Evolutionary conservation across 192 early-diverging fungal species (phyloP), one percentile per base, ranked within the genome.

Genomic region (Spinellus fusiger): DNA sequence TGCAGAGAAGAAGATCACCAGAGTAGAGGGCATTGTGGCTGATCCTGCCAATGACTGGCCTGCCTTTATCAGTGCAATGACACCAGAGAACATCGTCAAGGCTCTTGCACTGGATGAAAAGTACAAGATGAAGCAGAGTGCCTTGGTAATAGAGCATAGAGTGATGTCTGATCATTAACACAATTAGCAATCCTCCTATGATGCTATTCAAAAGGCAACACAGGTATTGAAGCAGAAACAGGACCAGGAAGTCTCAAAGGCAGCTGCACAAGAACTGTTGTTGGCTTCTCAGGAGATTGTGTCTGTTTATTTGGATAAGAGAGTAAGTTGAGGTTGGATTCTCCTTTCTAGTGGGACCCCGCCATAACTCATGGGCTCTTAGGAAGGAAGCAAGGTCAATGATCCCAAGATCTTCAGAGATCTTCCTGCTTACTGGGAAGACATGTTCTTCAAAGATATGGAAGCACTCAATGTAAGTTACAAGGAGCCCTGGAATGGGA

Each of bases 361-460:
- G 55, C n/a, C 8, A 4, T n/a, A n/a, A 23, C 15, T n/a, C 13
- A 9, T n/a, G 9, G 9, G 28, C 18, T 29, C 29, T 20, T 62
- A 82, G 75, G 58, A 82, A 56, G 81, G 77, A 35, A 15, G 56
- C 26, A 73, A 84, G 8, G 88, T 99, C 49, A 95, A 87, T 9
- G 94, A 99, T 68, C 94, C 82, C 27, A 83, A 80, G 44, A 72
- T 96, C n/a, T 99, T 94, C 80, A 87, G 93, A 35, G 89, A 97
- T 38, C 80, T 94, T 56, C 88, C 96, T 9, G 87, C 89, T 9
- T 89, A 82, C 77, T 99, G 93, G 93, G 96, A 99, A 72, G 80
- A 84, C 29, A 90, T 92, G 60, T 99, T 87, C 70, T 93, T 97
- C 59, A 76, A 82, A 35, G 94, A 96, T 59, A 95, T 99, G 93